Conservation (phyloP, 257 asterid genomes). For the Solanum acaule region DNA sequence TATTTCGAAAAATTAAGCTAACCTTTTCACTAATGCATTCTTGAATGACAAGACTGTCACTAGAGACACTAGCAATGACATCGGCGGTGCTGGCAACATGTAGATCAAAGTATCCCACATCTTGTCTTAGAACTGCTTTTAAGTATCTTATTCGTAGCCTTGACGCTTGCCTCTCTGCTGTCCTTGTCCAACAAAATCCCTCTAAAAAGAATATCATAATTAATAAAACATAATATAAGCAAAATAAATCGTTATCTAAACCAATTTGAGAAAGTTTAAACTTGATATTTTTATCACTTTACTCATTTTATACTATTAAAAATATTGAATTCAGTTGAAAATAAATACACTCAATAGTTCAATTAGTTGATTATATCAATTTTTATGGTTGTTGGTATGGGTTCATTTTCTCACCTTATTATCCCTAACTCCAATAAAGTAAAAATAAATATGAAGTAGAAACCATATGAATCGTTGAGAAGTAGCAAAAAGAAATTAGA, state of each 20-base stretch:
- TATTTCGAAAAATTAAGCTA: neutral
- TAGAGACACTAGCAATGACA: conserved; percentile 67
- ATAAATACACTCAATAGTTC: neutral
- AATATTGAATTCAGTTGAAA: neutral
- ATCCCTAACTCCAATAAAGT: neutral
- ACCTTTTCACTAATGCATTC: conserved; percentile 91
- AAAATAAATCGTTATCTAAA: neutral
- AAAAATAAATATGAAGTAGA: no score
- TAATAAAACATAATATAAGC: neutral
- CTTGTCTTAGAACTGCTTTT: conserved; percentile 89
- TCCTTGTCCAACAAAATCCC: conserved; percentile 97
- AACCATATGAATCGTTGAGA: neutral
- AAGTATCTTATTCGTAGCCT: conserved; percentile 55
- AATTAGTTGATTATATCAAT: neutral
- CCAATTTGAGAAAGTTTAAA: neutral
- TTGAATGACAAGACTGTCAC: conserved; percentile 77
- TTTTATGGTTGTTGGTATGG: fast-evolving
- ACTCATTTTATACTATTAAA: neutral
- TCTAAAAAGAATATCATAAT: conserved; percentile 19
- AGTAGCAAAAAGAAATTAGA: neutral
- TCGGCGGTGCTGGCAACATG: conserved; percentile 86
- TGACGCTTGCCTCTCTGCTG: conserved; percentile 91
- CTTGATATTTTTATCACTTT: neutral
- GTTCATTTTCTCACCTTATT: neutral
- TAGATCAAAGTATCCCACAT: conserved; percentile 82